A percentile compares a stretch with the other conserved stretches of the same genome.
phyloP scores from a whole-genome alignment of 257 asterid genomes.

The Solanum appendiculatum region DNA sequence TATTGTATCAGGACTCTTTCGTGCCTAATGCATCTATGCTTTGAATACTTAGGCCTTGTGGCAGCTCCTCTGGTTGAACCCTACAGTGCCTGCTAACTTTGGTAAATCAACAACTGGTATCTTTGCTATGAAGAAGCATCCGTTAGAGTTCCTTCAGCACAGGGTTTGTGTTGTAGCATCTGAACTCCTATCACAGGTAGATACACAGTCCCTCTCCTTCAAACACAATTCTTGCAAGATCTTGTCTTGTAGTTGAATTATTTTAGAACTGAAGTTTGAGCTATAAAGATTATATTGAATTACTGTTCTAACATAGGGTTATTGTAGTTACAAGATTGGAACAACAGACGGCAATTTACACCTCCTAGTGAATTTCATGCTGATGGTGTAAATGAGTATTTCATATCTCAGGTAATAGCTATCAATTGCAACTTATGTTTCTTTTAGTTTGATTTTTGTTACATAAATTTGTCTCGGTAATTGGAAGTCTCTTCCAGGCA shows the following conservation, averaged over 20 bases:
- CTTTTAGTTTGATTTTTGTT: background rate
- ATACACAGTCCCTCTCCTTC: background rate
- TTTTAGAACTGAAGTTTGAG: background rate
- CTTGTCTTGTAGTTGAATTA: background rate
- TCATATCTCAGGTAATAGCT: slow-evolving; percentile 69
- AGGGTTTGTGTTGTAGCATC: slow-evolving; percentile 80
- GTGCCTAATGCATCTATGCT: slow-evolving; percentile 1
- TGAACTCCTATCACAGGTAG: slow-evolving; percentile 95
- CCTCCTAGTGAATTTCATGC: slow-evolving; percentile 89
- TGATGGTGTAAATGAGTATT: slow-evolving; percentile 81
- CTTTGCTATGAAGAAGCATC: slow-evolving; percentile 59
- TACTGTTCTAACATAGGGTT: slow-evolving; percentile 1
- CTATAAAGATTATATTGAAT: background rate
- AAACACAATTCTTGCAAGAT: background rate
- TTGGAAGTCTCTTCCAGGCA: slow-evolving; percentile 45
- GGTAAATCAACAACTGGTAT: slow-evolving; percentile 30
- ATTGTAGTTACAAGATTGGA: slow-evolving; percentile 95
- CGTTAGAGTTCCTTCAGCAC: slow-evolving; percentile 77
- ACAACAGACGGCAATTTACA: slow-evolving; percentile 82
- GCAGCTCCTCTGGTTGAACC: slow-evolving; percentile 95
- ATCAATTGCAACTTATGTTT: background rate
- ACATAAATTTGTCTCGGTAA: background rate
- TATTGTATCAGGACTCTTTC: background rate
- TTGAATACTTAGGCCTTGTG: slow-evolving; percentile 61
- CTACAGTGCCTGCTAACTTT: slow-evolving; percentile 43